Percentiles rank a stretch among this genome's conserved stretches.
Evolutionary conservation across 208 protist species (phyloP).

Genomic region (Angomonas deanei): DNA sequence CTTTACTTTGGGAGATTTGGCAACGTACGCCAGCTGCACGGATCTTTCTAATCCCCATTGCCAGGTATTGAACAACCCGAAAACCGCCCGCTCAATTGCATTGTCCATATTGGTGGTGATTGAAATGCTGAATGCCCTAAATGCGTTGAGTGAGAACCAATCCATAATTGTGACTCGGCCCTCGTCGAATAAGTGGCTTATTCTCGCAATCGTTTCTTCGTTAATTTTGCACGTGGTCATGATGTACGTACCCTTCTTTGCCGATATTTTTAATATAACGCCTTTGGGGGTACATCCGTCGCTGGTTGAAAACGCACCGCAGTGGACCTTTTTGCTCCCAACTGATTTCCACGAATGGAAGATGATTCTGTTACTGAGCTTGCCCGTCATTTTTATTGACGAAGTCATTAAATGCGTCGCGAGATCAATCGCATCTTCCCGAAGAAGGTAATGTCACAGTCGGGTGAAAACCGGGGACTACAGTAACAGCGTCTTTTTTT

Average conservation of each 20-base stretch:
- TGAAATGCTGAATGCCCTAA: slow-evolving; percentile 95
- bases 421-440: slow-evolving; percentile 16
- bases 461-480: too few species aligned
- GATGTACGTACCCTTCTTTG: slow-evolving; percentile 89
- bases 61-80: slow-evolving; percentile 41
- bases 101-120: slow-evolving; percentile 92
- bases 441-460: too few species aligned
- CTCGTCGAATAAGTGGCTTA: slow-evolving; percentile 68
- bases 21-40: slow-evolving; percentile 44
- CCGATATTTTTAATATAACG: slow-evolving; percentile 81
- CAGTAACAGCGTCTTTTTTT: slow-evolving; percentile 9
- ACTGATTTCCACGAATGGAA: slow-evolving; percentile 86
- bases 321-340: slow-evolving; percentile 66
- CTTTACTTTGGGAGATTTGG: slow-evolving; percentile 62
- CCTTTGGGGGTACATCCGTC: slow-evolving; percentile 63
- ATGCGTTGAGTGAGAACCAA: slow-evolving; percentile 91
- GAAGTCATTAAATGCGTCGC: slow-evolving; percentile 88
- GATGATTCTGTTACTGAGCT: slow-evolving; percentile 78
- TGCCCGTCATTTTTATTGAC: slow-evolving; percentile 93
- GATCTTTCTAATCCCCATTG: slow-evolving; percentile 51
- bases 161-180: slow-evolving; percentile 71
- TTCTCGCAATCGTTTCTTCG: slow-evolving; percentile 79
- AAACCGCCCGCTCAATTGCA: slow-evolving; percentile 78
- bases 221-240: slow-evolving; percentile 88
- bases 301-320: slow-evolving; percentile 30